These are phyloP conservation scores for Seiridium unicorne DNA, from an alignment of 2,329 filamentous ascomycete species.

Conservation along the genomic window DNA sequence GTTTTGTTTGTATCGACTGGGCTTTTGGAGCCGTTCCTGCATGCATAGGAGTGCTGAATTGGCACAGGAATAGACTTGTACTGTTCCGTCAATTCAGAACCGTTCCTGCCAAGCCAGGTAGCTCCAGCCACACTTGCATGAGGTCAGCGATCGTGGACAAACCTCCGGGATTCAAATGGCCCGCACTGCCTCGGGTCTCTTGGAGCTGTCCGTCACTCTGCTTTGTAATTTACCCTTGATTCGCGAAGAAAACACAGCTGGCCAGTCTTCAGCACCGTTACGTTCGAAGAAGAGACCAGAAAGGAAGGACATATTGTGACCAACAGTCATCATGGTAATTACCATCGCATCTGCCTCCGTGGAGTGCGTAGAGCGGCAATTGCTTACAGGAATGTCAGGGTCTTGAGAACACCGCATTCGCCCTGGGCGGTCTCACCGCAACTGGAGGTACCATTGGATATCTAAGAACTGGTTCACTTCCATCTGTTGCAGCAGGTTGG, in stretches of 20 bases:
- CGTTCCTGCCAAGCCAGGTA: conserved; percentile 3
- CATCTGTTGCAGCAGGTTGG: conserved; percentile 81
- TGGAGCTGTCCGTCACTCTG: neutral
- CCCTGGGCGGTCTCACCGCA: conserved; percentile 80
- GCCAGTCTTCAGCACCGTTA: too few relatives aligned
- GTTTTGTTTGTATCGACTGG: neutral
- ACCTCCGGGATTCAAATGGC: neutral
- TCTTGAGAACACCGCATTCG: conserved; percentile 65
- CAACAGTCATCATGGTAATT: neutral
- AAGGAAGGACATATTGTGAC: neutral
- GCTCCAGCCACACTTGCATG: conserved; percentile 4
- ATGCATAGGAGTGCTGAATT: neutral
- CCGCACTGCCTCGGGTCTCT: conserved; percentile 5
- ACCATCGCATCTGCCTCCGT: neutral
- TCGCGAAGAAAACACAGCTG: neutral
- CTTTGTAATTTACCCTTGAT: neutral
- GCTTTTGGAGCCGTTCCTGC: neutral
- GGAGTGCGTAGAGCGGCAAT: neutral
- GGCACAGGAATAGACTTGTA: neutral
- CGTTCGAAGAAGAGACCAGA: too few relatives aligned
- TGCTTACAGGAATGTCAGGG: conserved; percentile 21
- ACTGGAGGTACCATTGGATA: conserved; percentile 87
- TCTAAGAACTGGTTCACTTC: conserved; percentile 78
- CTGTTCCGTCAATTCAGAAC: neutral
- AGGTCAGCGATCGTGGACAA: conserved; percentile 3